Evolutionary conservation across 2,329 filamentous ascomycete genomes (phyloP), one percentile per base, ranked within the genome.

Genomic region (Ophiostoma montium): DNA sequence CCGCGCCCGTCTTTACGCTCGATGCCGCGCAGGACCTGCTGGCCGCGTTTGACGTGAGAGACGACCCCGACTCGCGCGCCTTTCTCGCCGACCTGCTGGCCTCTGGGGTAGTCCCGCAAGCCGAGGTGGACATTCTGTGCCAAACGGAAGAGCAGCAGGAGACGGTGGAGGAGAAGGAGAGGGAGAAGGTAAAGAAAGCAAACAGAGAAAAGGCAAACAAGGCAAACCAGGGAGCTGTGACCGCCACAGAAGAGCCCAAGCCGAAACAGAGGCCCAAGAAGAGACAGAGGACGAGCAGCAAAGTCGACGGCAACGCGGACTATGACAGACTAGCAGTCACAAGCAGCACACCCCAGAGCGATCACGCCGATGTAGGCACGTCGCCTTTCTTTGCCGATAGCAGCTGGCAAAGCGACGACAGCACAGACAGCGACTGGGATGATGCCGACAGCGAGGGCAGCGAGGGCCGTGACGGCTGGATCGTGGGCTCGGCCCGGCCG

Each of bases 11-110:
- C 3, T 41, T 41, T 13, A 41, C 38, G n/a, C 4, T 41, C 13
- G 38, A 41, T 5, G 44, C 35, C 5, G 53, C 53, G 2, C n/a
- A 36, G 15, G 49, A 54, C 9, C 48, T 55, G 3, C 36, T 55
- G 1, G 18, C 35, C 3, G 42, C 35, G 7, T 55, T 55, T 46
- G 49, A 55, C 16, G 36, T 54, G 2, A 39, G 38, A 2, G 54
- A 52, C 32, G 54, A 55, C 23, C 46, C 52, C 1, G 36, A 49
- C 15, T 32, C 52, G 15, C 39, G 27, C 2, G 42, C 36, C 3
- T 55, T 55, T 50, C 44, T 55, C 10, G 49, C 46, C 12, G 51
- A 46, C 15, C 36, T 55, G 13, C 45, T 55, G 2, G 46, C 50
- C 1, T 55, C 54, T 0, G 47, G 49, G 3, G 45, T 42, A 0